Evolutionary conservation across 805 yeast species (phyloP).

Genomic region (Zygotorulaspora danielsina): DNA sequence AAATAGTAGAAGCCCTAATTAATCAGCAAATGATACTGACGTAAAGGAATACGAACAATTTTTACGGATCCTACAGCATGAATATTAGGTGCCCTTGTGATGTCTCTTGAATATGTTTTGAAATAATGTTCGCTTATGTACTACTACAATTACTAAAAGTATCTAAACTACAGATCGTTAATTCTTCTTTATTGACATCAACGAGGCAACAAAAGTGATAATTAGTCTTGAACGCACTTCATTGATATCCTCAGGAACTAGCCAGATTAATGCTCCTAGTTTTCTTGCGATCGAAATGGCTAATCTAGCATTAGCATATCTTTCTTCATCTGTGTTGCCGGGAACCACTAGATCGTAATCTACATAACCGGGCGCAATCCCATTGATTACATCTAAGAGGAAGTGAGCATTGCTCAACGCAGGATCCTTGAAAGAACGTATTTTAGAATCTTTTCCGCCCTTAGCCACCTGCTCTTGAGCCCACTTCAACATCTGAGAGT

Average conservation of each 20-base stretch:
- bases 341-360: conserved; percentile 87
- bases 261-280: conserved; percentile 95
- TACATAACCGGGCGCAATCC: conserved; percentile 95
- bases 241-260: conserved; percentile 98
- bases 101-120: background rate
- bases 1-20: conserved; percentile 39
- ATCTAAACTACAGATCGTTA: conserved; percentile 1
- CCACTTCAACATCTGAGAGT: conserved; percentile 87
- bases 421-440: conserved; percentile 83
- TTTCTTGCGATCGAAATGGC: conserved; percentile 98
- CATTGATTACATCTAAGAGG: conserved; percentile 84
- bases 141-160: conserved; percentile 4
- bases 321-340: conserved; percentile 77
- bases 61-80: too few relatives aligned
- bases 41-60: too few relatives aligned
- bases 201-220: conserved; percentile 89
- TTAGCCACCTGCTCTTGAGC: conserved; percentile 80
- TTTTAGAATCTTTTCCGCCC: conserved; percentile 71
- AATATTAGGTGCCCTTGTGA: too few relatives aligned
- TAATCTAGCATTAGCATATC: conserved; percentile 89
- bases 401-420: conserved; percentile 73
- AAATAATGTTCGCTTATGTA: background rate
- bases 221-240: conserved; percentile 94
- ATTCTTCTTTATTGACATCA: conserved; percentile 62
- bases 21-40: too few relatives aligned